Base-by-base conservation (phyloP, 768 basidiomycete genomes). In the Naganishia antarctica region DNA sequence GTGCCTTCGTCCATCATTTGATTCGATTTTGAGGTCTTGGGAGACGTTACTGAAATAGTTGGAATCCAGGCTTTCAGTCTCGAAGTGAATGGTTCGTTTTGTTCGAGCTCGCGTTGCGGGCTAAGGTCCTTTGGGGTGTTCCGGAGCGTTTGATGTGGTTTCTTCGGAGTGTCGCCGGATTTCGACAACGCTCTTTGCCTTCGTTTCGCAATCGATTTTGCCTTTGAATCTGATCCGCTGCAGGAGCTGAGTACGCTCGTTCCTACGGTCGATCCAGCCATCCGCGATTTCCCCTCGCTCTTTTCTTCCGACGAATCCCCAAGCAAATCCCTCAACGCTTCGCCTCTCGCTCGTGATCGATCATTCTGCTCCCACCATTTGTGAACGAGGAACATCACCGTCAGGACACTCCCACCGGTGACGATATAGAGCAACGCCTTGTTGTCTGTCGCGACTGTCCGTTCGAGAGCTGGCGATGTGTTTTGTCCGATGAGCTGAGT, bases 11-110 rank as follows among this genome's bases (percentile, higher is more conserved):
- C 31, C 6, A 32, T 51, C 21, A 32, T n/a, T 2, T 9, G 50
- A 32, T 29, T 21, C 4, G 31, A 26, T 1, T 21, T 4, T 3
- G 31, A 4, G 21, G 29, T 5, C 18, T n/a, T 51, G 21, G 50
- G 32, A 21, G 31, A n/a, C 8, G 50, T 31, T 29, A n/a, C 31
- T 31, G 53, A 26, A 5, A 37, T 6, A 57, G 12, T 21, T 8
- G 53, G 53, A 40, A 57, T 57, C 37, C 15, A 34, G 26, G 50
- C 50, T 51, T 51, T 51, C 5, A 51, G 50, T 34, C 32, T 51
- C 18, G 50, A 29, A 6, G 50, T 34, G 50, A 51, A n/a, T 18
- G 5, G 50, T 31, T 51, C 28, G 21, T 9, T 21, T n/a, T 26
- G 6, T 1, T 9, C 25, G 3, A 8, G 29, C 3, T 34, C 21